Evolutionary conservation across 2,329 filamentous ascomycete species (phyloP).

Genomic region (Colletotrichum falcatum): DNA sequence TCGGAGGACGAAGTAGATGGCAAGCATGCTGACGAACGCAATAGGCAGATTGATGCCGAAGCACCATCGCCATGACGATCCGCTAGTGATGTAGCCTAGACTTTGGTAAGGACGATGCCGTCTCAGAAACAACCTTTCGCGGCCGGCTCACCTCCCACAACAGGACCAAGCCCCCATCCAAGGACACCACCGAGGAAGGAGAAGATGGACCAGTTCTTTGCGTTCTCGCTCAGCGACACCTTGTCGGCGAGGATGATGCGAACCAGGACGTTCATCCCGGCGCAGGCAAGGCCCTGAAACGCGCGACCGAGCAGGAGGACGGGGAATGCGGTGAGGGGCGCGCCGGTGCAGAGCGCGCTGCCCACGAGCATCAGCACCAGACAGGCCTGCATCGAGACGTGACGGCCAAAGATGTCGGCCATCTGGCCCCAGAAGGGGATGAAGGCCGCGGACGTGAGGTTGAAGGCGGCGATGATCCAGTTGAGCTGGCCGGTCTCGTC

Average conservation of each 20-base stretch:
- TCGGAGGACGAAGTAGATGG: conserved; percentile 68
- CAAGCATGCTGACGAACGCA: conserved; percentile 61
- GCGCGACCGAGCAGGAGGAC: conserved; percentile 73
- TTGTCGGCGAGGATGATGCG: conserved; percentile 74
- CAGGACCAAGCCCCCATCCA: conserved; percentile 69
- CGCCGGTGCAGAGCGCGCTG: conserved; percentile 70
- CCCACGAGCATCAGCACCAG: conserved; percentile 70
- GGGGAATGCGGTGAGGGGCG: conserved; percentile 64
- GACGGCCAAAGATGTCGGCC: conserved; percentile 73
- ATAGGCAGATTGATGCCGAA: conserved; percentile 74
- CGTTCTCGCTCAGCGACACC: conserved; percentile 71
- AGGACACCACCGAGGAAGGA: conserved; percentile 68
- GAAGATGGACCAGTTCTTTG: conserved; percentile 72
- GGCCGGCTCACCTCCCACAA: conserved; percentile 63
- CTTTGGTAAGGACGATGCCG: not conserved
- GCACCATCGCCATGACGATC: conserved; percentile 72
- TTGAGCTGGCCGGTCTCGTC: conserved; percentile 69
- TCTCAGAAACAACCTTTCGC: not conserved
- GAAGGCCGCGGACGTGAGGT: conserved; percentile 74
- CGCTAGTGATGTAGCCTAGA: conserved; percentile 60
- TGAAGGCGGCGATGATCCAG: conserved; percentile 78
- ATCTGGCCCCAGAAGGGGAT: conserved; percentile 75
- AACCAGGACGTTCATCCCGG: conserved; percentile 71
- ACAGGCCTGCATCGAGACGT: conserved; percentile 70
- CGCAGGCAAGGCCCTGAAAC: conserved; percentile 71